Evolutionary conservation across 2,329 filamentous ascomycete genomes (phyloP), one percentile per base, ranked within the genome.

Genomic region (Nigrospora sphaerica): DNA sequence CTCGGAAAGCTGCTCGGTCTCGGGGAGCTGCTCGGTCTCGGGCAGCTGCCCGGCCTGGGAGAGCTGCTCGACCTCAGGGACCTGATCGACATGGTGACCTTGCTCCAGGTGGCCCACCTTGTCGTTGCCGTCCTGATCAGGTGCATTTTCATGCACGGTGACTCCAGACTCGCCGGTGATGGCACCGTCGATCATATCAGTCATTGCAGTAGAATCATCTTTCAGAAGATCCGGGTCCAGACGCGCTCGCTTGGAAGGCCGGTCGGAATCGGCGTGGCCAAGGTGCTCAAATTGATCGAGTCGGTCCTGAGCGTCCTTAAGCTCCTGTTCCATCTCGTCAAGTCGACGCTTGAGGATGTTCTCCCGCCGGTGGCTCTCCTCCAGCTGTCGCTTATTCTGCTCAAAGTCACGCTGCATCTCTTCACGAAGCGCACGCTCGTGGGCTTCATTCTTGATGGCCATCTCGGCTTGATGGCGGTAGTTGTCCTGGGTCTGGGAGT

Each of bases 281-380:
- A 36, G 4, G 12, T 38, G 28, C 42, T 60, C 59, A 13, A 54
- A 46, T 3, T 57, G 54, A 31, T 54, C 54, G 32, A 61, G 39
- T 41, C 60, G 56, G 19, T 43, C 54, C 39, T 62, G 62, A 11
- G 62, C 54, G 12, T 63, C 61, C 40, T 59, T 53, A 19, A 58
- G 55, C 61, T 80, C 78, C 34, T 77, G 73, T 60, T 92, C 86
- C 38, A 90, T 71, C 54, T 95, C 88, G 47, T 88, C 85, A n/a
- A 95, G 72, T 43, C 86, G 81, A 43, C 86, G 78, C 68, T 95
- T 95, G 34, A 95, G 74, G 47, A 84, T 86, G 48, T 89, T 87
- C 64, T 95, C 90, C 33, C 88, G 78, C 44, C 81, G 78, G 57
- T 90, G 84, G 40, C 84, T 82, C 44, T 92, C 86, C 32, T 95